Conservation (phyloP, 2,329 filamentous ascomycete genomes). For the Microcyclospora pomicola region DNA sequence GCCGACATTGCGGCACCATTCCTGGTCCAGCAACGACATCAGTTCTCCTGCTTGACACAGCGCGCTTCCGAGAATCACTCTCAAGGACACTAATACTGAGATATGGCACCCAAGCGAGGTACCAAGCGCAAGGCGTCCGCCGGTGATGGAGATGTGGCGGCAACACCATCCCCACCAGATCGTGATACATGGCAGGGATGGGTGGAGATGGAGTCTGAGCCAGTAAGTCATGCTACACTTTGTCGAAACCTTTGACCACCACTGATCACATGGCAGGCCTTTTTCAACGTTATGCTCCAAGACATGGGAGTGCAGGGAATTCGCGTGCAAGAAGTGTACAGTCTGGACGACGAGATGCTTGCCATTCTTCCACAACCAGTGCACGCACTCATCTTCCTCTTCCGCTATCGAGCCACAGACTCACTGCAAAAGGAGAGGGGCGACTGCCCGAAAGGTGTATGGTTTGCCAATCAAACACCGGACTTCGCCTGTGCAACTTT, state of each 20-base stretch:
- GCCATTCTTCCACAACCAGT: constrained; percentile 54
- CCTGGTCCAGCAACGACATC: too few relatives aligned
- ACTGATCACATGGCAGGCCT: constrained; percentile 39
- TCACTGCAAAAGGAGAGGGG: constrained; percentile 34
- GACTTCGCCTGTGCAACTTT: constrained; percentile 85
- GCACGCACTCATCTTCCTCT: constrained; percentile 80
- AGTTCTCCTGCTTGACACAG: too few relatives aligned
- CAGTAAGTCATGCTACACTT: constrained; percentile 38
- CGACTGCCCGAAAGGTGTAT: constrained; percentile 52
- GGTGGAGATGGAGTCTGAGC: constrained; percentile 81
- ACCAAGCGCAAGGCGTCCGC: constrained; percentile 20
- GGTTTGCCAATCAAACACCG: constrained; percentile 90
- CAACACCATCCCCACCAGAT: constrained; percentile 30
- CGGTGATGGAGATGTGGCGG: constrained; percentile 14
- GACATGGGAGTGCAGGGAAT: constrained; percentile 63
- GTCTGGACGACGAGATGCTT: constrained; percentile 53
- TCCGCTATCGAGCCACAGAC: constrained; percentile 48
- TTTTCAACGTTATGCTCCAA: constrained; percentile 74
- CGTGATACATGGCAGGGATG: constrained; percentile 54
- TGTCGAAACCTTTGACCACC: neutral
- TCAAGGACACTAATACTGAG: neutral
- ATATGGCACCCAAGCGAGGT: constrained; percentile 13
- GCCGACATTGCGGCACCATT: too few relatives aligned
- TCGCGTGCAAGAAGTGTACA: constrained; percentile 63
- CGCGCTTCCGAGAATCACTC: too few relatives aligned